Percentiles rank a stretch among this genome's conserved stretches.
Evolutionary conservation across 345 rosid genomes (phyloP).

Genomic region (Microthlaspi erraticum): DNA sequence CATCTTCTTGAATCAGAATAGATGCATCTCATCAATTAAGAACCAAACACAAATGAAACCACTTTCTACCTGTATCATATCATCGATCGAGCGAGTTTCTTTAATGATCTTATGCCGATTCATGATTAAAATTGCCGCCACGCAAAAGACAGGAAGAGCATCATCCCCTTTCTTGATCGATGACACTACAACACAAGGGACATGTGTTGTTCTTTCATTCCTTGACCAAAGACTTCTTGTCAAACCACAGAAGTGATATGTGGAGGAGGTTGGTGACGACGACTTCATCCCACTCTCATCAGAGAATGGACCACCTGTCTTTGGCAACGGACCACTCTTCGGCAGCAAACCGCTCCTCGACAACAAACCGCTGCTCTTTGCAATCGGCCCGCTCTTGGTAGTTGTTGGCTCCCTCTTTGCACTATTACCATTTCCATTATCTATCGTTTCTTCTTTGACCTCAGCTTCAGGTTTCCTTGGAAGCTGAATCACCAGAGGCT

Average conservation of each 20-base stretch:
- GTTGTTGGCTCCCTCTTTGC: conserved; percentile 34
- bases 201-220: conserved; percentile 57
- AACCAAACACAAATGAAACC: conserved; percentile 4
- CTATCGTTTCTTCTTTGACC: conserved; percentile 49
- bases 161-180: conserved; percentile 68
- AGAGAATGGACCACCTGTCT: conserved; percentile 48
- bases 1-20: conserved; percentile 30
- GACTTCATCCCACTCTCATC: conserved; percentile 59
- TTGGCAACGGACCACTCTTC: conserved; percentile 47
- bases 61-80: conserved; percentile 78
- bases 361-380: conserved; percentile 50
- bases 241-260: conserved; percentile 76
- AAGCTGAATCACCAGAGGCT: conserved; percentile 67
- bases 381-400: conserved; percentile 44
- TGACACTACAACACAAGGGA: conserved; percentile 51
- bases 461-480: conserved; percentile 56
- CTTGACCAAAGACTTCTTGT: conserved; percentile 71
- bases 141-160: conserved; percentile 86
- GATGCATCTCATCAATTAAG: conserved; percentile 22
- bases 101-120: conserved; percentile 84
- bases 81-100: conserved; percentile 86
- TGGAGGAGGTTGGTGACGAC: conserved; percentile 52
- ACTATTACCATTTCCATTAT: conserved; percentile 48
- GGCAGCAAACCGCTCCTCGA: conserved; percentile 49
- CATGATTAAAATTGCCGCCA: conserved; percentile 83